Conservation (phyloP, 768 basidiomycete species). For the Podaxis rugospora region DNA sequence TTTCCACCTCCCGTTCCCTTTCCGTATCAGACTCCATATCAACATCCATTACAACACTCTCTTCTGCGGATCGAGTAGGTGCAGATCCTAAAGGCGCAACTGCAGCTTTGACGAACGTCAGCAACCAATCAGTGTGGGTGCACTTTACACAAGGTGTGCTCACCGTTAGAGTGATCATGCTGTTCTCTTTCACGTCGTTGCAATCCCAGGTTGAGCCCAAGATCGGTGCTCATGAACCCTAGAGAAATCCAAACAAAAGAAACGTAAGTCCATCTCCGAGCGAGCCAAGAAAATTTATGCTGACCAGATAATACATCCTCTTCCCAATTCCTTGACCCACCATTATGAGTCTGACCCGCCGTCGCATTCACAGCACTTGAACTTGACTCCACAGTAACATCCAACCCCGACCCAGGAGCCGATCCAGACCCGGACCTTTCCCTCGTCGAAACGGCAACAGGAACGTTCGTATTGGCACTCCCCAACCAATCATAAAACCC, state of each 20-base stretch:
- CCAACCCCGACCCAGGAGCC: background rate
- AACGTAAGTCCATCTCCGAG: background rate
- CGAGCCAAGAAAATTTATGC: background rate
- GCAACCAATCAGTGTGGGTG: background rate
- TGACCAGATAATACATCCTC: slow-evolving; percentile 8
- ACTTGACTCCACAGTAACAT: background rate
- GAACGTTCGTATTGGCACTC: background rate
- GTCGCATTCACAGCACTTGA: background rate
- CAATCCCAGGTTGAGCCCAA: background rate
- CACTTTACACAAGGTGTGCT: background rate
- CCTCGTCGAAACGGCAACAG: background rate
- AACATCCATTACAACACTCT: background rate
- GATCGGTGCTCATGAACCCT: background rate
- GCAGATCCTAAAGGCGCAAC: background rate
- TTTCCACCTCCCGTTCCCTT: slow-evolving; percentile 7
- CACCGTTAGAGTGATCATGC: background rate
- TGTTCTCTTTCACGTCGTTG: background rate
- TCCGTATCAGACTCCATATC: slow-evolving; percentile 12
- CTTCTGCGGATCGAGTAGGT: background rate
- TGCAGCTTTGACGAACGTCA: background rate
- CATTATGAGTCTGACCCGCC: background rate
- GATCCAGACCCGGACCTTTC: background rate
- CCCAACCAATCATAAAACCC: slow-evolving; percentile 11
- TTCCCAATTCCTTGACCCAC: slow-evolving; percentile 2
- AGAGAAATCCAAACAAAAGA: background rate